Evolutionary conservation across 768 basidiomycete genomes (phyloP), one percentile per base, ranked within the genome.

Genomic region (Lentinula sp.): DNA sequence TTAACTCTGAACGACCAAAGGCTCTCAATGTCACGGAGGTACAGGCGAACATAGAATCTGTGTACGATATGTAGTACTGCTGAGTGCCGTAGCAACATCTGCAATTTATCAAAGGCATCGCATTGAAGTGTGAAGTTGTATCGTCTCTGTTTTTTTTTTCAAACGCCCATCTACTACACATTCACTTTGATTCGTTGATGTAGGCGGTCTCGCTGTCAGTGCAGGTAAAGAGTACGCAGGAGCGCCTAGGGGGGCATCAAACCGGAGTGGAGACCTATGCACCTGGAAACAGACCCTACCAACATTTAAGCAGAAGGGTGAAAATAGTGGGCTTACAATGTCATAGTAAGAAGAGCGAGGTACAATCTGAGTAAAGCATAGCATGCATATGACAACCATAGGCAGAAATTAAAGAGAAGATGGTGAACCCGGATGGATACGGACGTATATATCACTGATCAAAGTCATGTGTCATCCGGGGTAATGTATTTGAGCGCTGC

Each of bases 181-280:
- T 10, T 8, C 35, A 16, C 5, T 56, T 40, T 10, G 16, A 23
- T 52, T 52, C 35, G 32, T 5, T 18, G 42, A 21, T 31, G 45
- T 23, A 34, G 31, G 57, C 3, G 57, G 23, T 46, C 40, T 35
- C 57, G 18, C 50, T n/a, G 42, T 58, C 45, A 58, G 15, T 48
- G 37, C 43, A 58, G 23, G 57, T 31, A 21, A 42, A 58, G 57
- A 48, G 9, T 16, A 11, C 32, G 5, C 16, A n/a, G 42, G 21
- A 43, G 42, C 23, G 56, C 21, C 21, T 15, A 54, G 28, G 23
- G 50, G 18, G 37, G 15, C n/a, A 46, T 59, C 58, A 59, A 23
- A 59, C 58, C 21, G 16, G 31, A 48, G 57, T 58, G 13, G 11
- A 49, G 58, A 45, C 48, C 46, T 59, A 50, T 59, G 58, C 48